Conservation (phyloP, 345 rosid genomes). For the Gynandropsis gynandra region DNA sequence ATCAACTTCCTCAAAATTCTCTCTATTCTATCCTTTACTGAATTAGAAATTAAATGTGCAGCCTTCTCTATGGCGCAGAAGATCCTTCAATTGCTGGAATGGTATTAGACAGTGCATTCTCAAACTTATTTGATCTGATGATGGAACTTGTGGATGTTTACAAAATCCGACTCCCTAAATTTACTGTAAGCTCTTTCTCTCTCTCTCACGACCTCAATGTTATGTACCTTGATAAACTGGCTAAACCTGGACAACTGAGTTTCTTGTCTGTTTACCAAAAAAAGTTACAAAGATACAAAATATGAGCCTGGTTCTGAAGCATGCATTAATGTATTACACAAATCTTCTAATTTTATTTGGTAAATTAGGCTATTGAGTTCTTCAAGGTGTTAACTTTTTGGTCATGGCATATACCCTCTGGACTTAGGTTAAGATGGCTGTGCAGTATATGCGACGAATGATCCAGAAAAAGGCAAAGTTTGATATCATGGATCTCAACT, state of each 20-base stretch:
- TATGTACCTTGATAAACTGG: constrained; percentile 4
- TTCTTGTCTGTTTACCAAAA: no score
- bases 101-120: constrained; percentile 96
- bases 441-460: constrained; percentile 81
- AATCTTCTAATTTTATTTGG: no score
- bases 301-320: no score
- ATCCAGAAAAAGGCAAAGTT: constrained; percentile 94
- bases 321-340: no score
- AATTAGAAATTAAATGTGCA: constrained; percentile 28
- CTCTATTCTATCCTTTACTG: constrained; percentile 17
- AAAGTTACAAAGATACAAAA: no score
- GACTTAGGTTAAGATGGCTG: constrained; percentile 82
- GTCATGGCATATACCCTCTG: no score
- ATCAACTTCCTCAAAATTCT: constrained; percentile 10
- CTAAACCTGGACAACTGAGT: constrained; percentile 14
- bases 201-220: background rate
- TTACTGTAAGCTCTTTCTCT: constrained; percentile 49
- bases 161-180: constrained; percentile 88
- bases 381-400: no score
- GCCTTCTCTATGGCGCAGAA: constrained; percentile 94
- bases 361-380: no score
- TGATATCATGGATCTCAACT: constrained; percentile 88
- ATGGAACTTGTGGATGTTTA: constrained; percentile 93
- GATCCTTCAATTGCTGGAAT: constrained; percentile 97
- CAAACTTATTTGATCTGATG: constrained; percentile 92